Evolutionary conservation across 192 early-diverging fungal species (phyloP).

Genomic region (Mortierella antarctica): DNA sequence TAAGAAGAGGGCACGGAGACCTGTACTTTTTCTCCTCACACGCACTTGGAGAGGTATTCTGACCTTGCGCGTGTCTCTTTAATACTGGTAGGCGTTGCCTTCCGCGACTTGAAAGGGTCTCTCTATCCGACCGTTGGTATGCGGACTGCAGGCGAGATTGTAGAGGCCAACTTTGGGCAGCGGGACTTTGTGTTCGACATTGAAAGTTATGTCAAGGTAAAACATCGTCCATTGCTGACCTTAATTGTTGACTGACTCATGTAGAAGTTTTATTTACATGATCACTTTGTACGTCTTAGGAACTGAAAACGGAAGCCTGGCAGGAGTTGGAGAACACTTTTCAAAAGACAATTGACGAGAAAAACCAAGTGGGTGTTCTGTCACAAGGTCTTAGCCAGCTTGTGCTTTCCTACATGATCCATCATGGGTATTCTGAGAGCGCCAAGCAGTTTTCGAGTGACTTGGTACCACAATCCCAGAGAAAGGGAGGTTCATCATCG

Average conservation of each 20-base stretch:
- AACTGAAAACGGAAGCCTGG: conserved; percentile 61
- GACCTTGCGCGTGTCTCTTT: background rate
- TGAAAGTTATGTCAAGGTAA: conserved; percentile 69
- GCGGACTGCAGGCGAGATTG: conserved; percentile 75
- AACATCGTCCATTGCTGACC: background rate
- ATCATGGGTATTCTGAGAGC: conserved; percentile 84
- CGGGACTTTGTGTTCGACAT: conserved; percentile 79
- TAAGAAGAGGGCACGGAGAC: conserved; percentile 15
- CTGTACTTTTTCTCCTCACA: background rate
- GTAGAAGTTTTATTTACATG: background rate
- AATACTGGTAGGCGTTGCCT: conserved; percentile 32
- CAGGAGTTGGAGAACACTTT: conserved; percentile 36
- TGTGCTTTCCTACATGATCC: conserved; percentile 84
- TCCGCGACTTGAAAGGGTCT: conserved; percentile 55
- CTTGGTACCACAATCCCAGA: conserved; percentile 7
- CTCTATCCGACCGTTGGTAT: conserved; percentile 82
- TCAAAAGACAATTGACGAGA: conserved; percentile 8
- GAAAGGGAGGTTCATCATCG: background rate
- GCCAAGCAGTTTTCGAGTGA: conserved; percentile 73
- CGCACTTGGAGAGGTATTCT: background rate
- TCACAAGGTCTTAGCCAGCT: conserved; percentile 66
- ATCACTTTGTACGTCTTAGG: conserved; percentile 21
- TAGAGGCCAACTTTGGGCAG: conserved; percentile 85
- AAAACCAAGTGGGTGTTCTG: conserved; percentile 21
- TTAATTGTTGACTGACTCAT: background rate